A percentile compares a stretch with the other conserved stretches of the same genome.
phyloP scores from a whole-genome alignment of 768 basidiomycete species.

The Mycena metata region DNA sequence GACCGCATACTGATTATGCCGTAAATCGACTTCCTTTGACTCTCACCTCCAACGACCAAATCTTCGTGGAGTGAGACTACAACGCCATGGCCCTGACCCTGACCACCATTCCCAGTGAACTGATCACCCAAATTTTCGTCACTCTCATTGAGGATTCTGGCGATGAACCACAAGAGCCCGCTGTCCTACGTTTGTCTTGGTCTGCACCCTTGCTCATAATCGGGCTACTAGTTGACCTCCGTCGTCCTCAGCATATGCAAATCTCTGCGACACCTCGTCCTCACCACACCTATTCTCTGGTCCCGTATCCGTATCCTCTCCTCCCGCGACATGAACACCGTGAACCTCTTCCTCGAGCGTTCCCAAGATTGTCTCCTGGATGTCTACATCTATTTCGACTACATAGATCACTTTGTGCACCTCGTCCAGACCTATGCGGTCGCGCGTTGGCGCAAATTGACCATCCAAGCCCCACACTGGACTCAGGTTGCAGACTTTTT shows the following conservation, averaged over 20 bases:
- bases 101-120: slow-evolving; percentile 29
- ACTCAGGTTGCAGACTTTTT: slow-evolving; percentile 16
- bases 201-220: slow-evolving; percentile 6
- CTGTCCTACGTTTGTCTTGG: slow-evolving; percentile 13
- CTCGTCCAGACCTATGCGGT: slow-evolving; percentile 1
- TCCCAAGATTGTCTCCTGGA: slow-evolving; percentile 43
- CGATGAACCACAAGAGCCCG: slow-evolving; percentile 11
- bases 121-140: slow-evolving; percentile 30
- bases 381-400: slow-evolving; percentile 34
- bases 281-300: slow-evolving; percentile 49
- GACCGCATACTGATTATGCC: too few species aligned
- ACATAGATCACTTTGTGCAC: slow-evolving; percentile 5
- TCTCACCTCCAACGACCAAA: too few species aligned
- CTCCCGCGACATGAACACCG: slow-evolving; percentile 21
- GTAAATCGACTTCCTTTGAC: too few species aligned
- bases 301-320: slow-evolving; percentile 39
- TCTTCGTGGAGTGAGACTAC: too few species aligned
- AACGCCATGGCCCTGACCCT: slow-evolving; percentile 6
- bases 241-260: slow-evolving; percentile 46
- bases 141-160: slow-evolving; percentile 8
- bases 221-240: slow-evolving; percentile 25
- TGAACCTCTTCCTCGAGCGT: slow-evolving; percentile 44
- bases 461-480: not conserved
- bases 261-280: slow-evolving; percentile 44
- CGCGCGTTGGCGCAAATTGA: slow-evolving; percentile 24